Conservation (phyloP, 805 yeast genomes). For the Saccharomycopsis schoenii region DNA sequence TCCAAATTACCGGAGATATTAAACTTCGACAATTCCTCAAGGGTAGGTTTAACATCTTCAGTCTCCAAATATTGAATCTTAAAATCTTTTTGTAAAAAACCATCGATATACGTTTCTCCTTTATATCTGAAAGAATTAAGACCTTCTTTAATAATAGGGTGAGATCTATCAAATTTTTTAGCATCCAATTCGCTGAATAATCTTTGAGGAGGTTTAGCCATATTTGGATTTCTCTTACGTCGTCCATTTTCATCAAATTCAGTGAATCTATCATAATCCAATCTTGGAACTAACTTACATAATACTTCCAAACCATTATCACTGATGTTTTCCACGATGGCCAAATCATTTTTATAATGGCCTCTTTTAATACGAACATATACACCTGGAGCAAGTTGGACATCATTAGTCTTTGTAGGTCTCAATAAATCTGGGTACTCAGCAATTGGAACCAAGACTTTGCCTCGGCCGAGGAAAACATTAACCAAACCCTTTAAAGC, state of each 20-base stretch:
- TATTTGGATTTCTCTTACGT: constrained; percentile 32
- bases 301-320: constrained; percentile 96
- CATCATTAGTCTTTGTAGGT: constrained; percentile 80
- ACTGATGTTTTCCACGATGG: constrained; percentile 83
- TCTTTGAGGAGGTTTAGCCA: constrained; percentile 53
- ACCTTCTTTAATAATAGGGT: constrained; percentile 55
- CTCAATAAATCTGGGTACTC: constrained; percentile 90
- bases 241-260: constrained; percentile 45
- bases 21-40: constrained; percentile 81
- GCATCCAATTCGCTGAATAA: constrained; percentile 88
- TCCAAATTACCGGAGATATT: constrained; percentile 81
- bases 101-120: constrained; percentile 85
- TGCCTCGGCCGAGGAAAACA: constrained; percentile 41
- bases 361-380: constrained; percentile 89
- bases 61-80: constrained; percentile 74
- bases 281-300: constrained; percentile 82
- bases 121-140: constrained; percentile 57
- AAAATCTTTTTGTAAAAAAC: constrained; percentile 79
- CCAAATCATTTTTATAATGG: constrained; percentile 85
- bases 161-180: constrained; percentile 66
- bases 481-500: constrained; percentile 87
- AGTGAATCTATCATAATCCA: constrained; percentile 72
- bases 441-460: constrained; percentile 80
- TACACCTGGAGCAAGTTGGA: constrained; percentile 82
- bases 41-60: constrained; percentile 71